phyloP scores from a whole-genome alignment of 805 yeast genomes.

The Brettanomyces custersianus region DNA sequence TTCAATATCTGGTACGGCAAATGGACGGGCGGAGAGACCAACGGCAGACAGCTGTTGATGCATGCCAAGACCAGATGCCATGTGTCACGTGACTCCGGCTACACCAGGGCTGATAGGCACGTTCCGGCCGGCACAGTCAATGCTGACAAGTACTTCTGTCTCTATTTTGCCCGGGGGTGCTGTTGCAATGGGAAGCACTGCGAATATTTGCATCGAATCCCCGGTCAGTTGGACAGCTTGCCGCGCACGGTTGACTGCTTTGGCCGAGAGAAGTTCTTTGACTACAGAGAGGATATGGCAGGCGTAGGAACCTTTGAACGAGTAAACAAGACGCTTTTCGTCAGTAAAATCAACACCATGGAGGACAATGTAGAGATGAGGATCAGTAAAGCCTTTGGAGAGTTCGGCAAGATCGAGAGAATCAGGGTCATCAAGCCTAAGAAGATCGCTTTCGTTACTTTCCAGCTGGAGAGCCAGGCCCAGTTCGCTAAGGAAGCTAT shows the following conservation, averaged over 20 bases:
- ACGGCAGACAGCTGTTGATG: conserved; percentile 29
- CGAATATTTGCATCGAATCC: conserved; percentile 69
- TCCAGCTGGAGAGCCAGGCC: conserved; percentile 58
- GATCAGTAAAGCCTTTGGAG: conserved; percentile 46
- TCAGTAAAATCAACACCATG: conserved; percentile 48
- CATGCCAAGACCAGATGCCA: conserved; percentile 53
- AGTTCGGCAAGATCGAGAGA: conserved; percentile 69
- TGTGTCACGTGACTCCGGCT: conserved; percentile 59
- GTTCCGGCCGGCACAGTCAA: conserved; percentile 19
- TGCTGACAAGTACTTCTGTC: conserved; percentile 46
- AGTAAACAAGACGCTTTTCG: conserved; percentile 66
- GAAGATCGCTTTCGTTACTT: conserved; percentile 75
- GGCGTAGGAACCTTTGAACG: conserved; percentile 79
- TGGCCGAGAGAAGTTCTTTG: conserved; percentile 80
- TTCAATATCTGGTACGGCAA: conserved; percentile 84
- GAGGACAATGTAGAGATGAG: conserved; percentile 28
- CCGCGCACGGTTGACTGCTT: conserved; percentile 76
- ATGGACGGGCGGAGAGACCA: conserved; percentile 74
- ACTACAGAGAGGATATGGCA: conserved; percentile 85
- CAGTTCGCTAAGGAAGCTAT: conserved; percentile 96
- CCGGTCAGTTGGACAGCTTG: conserved; percentile 47
- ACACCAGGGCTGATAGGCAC: conserved; percentile 55
- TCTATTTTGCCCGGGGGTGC: conserved; percentile 84
- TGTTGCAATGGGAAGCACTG: conserved; percentile 76
- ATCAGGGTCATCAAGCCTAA: conserved; percentile 52